Evolutionary conservation across 2,329 filamentous ascomycete genomes (phyloP).

Genomic region (Orbilia quercus): DNA sequence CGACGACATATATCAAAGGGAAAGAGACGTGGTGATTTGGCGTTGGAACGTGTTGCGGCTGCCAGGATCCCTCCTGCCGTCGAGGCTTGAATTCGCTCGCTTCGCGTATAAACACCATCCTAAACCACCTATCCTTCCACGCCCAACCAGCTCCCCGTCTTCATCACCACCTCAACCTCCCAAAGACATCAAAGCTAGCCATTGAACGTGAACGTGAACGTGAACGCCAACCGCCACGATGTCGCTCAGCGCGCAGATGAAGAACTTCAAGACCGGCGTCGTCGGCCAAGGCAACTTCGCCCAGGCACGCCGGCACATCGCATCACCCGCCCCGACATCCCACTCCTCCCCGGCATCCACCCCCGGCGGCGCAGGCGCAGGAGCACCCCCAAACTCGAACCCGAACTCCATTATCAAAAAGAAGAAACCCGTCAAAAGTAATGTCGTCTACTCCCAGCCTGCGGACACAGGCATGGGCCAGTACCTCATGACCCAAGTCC

Average conservation of each 20-base stretch:
- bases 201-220: no score
- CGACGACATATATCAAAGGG: slow-evolving; percentile 2
- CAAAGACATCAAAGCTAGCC: no score
- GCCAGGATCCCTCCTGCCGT: neutral
- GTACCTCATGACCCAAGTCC: slow-evolving; percentile 86
- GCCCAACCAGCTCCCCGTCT: neutral
- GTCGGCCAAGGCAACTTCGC: slow-evolving; percentile 47
- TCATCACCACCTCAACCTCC: neutral
- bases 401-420: slow-evolving; percentile 28
- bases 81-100: neutral
- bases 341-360: slow-evolving; percentile 45
- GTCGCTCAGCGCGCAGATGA: slow-evolving; percentile 47
- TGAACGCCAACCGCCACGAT: slow-evolving; percentile 22
- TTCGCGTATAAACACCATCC: slow-evolving; percentile 23
- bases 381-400: neutral
- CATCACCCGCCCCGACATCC: slow-evolving; percentile 38
- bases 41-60: slow-evolving; percentile 18
- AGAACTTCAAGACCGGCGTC: slow-evolving; percentile 53
- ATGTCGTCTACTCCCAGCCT: slow-evolving; percentile 78
- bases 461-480: slow-evolving; percentile 76
- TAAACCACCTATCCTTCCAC: slow-evolving; percentile 3
- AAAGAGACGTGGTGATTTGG: neutral
- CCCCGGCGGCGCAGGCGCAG: slow-evolving; percentile 33
- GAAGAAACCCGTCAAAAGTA: slow-evolving; percentile 51
- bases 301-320: slow-evolving; percentile 53